Evolutionary conservation across 2,329 filamentous ascomycete genomes (phyloP).

Genomic region (Polychaeton citri): DNA sequence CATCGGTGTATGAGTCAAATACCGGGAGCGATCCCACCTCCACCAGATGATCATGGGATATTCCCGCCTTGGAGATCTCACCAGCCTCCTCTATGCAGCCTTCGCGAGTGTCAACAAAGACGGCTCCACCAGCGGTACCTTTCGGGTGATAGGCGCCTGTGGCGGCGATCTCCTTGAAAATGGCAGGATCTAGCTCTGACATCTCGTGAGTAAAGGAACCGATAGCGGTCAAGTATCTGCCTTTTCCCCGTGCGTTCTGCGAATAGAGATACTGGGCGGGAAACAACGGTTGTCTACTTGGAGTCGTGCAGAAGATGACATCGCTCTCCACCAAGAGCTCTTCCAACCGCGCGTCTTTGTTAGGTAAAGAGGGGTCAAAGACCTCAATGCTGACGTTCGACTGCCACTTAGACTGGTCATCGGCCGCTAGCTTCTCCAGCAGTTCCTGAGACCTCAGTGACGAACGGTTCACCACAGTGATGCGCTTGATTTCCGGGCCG

Average conservation of each 20-base stretch:
- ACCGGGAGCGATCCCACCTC: conserved; percentile 30
- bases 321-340: conserved; percentile 22
- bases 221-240: conserved; percentile 16
- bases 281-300: conserved; percentile 32
- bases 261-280: conserved; percentile 20
- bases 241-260: conserved; percentile 3
- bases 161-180: conserved; percentile 20
- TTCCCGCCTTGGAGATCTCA: conserved; percentile 29
- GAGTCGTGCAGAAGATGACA: conserved; percentile 38
- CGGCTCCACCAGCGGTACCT: conserved; percentile 2
- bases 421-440: conserved; percentile 1
- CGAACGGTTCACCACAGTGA: conserved; percentile 17
- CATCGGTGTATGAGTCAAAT: conserved; percentile 4
- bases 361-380: conserved; percentile 3
- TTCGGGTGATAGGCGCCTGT: not conserved
- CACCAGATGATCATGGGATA: conserved; percentile 24
- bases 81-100: conserved; percentile 34
- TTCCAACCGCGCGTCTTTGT: no score
- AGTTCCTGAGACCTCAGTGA: conserved; percentile 3
- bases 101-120: conserved; percentile 20
- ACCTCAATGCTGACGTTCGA: conserved; percentile 1
- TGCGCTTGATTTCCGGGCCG: conserved; percentile 18
- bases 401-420: conserved; percentile 2
- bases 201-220: conserved; percentile 26
- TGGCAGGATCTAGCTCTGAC: conserved; percentile 34